Conservation (phyloP, 495 filamentous ascomycete species). For the Penicillium steckii region DNA sequence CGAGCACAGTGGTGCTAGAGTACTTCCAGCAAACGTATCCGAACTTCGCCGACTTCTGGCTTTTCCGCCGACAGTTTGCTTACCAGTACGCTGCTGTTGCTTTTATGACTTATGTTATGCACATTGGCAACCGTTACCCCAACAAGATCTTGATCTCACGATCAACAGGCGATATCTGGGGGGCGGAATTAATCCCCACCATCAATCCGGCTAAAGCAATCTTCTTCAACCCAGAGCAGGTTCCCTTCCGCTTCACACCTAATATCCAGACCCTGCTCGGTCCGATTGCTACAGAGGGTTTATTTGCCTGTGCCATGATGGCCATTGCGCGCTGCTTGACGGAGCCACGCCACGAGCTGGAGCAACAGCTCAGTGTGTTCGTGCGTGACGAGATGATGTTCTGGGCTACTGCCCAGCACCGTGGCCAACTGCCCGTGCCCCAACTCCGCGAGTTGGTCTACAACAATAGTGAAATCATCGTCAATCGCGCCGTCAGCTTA, state of each 20-base stretch:
- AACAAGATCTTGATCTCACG: conserved; percentile 92
- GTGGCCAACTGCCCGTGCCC: conserved; percentile 59
- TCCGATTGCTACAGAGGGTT: conserved; percentile 90
- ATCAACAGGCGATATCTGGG: conserved; percentile 91
- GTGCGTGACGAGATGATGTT: conserved; percentile 97
- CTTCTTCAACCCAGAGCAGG: conserved; percentile 92
- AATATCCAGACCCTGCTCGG: conserved; percentile 96
- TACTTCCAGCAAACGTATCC: conserved; percentile 91
- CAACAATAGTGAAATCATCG: conserved; percentile 83
- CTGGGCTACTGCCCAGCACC: conserved; percentile 86
- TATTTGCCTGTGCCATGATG: conserved; percentile 90
- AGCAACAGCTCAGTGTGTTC: conserved; percentile 88
- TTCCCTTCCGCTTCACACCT: conserved; percentile 95
- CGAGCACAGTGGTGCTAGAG: conserved; percentile 72
- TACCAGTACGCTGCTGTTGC: conserved; percentile 96
- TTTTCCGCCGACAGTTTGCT: conserved; percentile 93
- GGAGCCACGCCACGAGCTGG: conserved; percentile 86
- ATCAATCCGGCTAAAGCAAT: conserved; percentile 77
- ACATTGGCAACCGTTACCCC: conserved; percentile 90
- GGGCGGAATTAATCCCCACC: conserved; percentile 83
- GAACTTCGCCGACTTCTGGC: conserved; percentile 91
- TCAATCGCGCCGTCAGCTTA: conserved; percentile 81
- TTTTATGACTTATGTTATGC: conserved; percentile 98
- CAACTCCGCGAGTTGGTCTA: conserved; percentile 85
- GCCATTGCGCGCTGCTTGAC: conserved; percentile 92